A percentile compares a stretch with the other conserved stretches of the same genome.
Conservation (phyloP, 805 yeast genomes). For the Kluyveromyces starmeri region DNA sequence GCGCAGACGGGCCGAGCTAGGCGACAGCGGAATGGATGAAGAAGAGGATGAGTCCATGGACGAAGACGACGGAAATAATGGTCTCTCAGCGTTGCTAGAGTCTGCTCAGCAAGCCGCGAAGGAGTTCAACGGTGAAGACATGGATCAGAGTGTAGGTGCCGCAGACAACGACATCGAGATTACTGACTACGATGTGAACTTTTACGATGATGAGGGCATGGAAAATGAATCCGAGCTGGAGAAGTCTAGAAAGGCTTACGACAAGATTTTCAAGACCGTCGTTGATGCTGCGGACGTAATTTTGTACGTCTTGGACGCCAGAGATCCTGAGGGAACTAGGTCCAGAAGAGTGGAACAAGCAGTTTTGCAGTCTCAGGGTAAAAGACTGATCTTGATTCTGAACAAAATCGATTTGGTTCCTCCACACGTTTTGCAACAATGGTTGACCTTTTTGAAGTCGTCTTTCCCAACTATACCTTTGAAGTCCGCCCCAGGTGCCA, state of each 20-base stretch:
- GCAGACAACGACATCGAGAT: conserved; percentile 39
- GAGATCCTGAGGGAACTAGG: conserved; percentile 94
- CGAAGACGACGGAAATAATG: conserved; percentile 39
- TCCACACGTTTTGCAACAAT: conserved; percentile 66
- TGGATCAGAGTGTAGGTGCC: conserved; percentile 34
- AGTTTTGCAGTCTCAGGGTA: conserved; percentile 63
- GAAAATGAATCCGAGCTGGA: conserved; percentile 46
- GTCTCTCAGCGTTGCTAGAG: conserved; percentile 76
- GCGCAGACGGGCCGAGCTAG: conserved; percentile 30
- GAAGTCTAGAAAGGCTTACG: conserved; percentile 82
- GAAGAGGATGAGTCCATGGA: conserved; percentile 35
- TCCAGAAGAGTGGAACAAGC: conserved; percentile 88
- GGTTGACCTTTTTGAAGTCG: conserved; percentile 72
- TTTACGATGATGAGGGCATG: conserved; percentile 35
- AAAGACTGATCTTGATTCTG: conserved; percentile 74
- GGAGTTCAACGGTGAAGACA: conserved; percentile 50
- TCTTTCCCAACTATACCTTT: conserved; percentile 90
- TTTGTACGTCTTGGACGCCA: conserved; percentile 89
- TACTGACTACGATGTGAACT: conserved; percentile 40
- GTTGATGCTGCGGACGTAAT: conserved; percentile 89
- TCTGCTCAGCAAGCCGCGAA: conserved; percentile 86
- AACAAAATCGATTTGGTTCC: conserved; percentile 94
- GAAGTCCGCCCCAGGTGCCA: conserved; percentile 68
- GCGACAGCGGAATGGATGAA: conserved; percentile 31
- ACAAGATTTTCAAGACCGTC: conserved; percentile 86